Evolutionary conservation across 768 basidiomycete genomes (phyloP).

Genomic region (Tricholomella constricta): DNA sequence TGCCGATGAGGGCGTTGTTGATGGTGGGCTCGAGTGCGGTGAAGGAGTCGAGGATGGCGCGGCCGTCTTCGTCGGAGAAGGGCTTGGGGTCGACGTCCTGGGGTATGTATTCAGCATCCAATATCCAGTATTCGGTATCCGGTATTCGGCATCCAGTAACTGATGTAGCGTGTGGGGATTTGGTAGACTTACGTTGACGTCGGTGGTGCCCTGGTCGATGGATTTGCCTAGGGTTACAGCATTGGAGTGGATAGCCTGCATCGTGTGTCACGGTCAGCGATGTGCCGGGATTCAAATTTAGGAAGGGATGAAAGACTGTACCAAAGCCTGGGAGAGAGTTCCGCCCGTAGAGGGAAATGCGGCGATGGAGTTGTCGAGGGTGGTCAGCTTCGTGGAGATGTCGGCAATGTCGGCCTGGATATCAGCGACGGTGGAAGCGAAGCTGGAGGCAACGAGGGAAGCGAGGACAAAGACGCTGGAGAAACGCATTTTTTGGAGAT

Average conservation of each 20-base stretch:
- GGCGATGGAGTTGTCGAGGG: conserved; percentile 31
- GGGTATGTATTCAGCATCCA: too few relatives aligned
- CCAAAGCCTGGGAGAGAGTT: conserved; percentile 27
- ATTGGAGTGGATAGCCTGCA: conserved; percentile 34
- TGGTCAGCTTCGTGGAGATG: conserved; percentile 28
- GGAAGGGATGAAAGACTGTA: too few relatives aligned
- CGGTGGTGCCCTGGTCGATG: conserved; percentile 28
- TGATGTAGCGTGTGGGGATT: too few relatives aligned
- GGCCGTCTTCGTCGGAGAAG: conserved; percentile 24
- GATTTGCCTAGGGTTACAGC: conserved; percentile 22
- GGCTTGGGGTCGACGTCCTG: conserved; percentile 22
- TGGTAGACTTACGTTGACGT: conserved; percentile 23
- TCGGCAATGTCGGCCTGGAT: conserved; percentile 31
- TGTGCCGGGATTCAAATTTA: too few relatives aligned
- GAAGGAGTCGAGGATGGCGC: conserved; percentile 24
- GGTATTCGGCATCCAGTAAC: background rate
- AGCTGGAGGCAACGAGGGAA: conserved; percentile 21
- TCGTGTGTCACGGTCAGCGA: background rate
- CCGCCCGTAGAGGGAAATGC: conserved; percentile 24
- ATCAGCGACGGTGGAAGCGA: conserved; percentile 28
- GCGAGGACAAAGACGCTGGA: conserved; percentile 28
- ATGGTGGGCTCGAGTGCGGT: conserved; percentile 30
- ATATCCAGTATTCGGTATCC: background rate
- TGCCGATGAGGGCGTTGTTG: conserved; percentile 21
- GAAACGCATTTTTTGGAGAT: conserved; percentile 34